Conservation (phyloP, 805 yeast species). For the Ogataea naganishii region DNA sequence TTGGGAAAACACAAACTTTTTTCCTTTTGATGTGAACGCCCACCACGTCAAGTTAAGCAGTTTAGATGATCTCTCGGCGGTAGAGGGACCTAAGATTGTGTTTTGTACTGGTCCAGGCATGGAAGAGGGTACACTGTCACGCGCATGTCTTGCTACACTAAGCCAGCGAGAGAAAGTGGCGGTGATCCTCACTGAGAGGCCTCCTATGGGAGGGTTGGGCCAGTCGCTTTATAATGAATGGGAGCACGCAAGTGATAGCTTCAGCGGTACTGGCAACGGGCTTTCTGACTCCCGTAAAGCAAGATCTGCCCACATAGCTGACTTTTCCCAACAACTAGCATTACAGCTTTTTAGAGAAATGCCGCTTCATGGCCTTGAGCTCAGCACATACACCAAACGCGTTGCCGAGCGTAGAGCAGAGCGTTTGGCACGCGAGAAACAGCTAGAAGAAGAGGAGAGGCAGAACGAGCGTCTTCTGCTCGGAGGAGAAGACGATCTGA, state of each 20-base stretch:
- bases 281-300: too few species aligned
- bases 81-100: conserved; percentile 69
- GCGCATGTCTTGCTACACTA: conserved; percentile 41
- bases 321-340: conserved; percentile 26
- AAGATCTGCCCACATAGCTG: too few species aligned
- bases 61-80: conserved; percentile 43
- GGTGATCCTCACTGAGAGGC: conserved; percentile 64
- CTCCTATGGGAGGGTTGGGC: conserved; percentile 39
- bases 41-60: conserved; percentile 47
- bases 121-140: conserved; percentile 53
- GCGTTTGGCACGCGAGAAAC: too few species aligned
- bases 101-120: conserved; percentile 66
- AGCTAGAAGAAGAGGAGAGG: conserved; percentile 23
- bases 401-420: conserved; percentile 41
- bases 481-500: conserved; percentile 25
- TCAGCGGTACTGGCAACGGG: too few species aligned
- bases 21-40: conserved; percentile 67
- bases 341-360: conserved; percentile 38
- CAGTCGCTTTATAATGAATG: conserved; percentile 44
- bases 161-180: conserved; percentile 63
- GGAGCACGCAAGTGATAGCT: conserved; percentile 33
- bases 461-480: conserved; percentile 23
- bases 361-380: conserved; percentile 39
- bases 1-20: conserved; percentile 67
- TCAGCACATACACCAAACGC: conserved; percentile 35